Conservation (phyloP, 2,329 filamentous ascomycete genomes). For the Aspergillaceae sp. region DNA sequence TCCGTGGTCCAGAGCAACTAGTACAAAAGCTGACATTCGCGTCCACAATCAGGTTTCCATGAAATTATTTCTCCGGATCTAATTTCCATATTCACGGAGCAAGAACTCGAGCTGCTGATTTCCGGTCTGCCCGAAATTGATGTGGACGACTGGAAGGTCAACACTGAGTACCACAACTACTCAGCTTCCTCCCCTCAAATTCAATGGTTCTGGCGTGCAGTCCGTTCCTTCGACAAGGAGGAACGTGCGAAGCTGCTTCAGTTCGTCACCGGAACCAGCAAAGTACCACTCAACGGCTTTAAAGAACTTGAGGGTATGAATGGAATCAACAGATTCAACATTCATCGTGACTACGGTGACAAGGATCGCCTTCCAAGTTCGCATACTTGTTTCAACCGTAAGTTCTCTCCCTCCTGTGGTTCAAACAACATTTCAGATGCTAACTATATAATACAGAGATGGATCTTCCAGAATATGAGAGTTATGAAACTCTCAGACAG, state of each 20-base stretch:
- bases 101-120: slow-evolving; percentile 92
- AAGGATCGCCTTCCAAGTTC: slow-evolving; percentile 93
- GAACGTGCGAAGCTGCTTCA: slow-evolving; percentile 94
- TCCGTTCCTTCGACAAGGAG: slow-evolving; percentile 97
- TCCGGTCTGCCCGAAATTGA: slow-evolving; percentile 96
- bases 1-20: background rate
- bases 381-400: slow-evolving; percentile 99
- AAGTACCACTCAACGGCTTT: slow-evolving; percentile 96
- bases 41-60: slow-evolving; percentile 62
- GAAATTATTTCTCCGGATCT: slow-evolving; percentile 93
- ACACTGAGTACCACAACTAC: slow-evolving; percentile 98
- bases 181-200: slow-evolving; percentile 89
- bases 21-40: background rate
- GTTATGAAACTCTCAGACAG: slow-evolving; percentile 79
- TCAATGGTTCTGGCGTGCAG: slow-evolving; percentile 98
- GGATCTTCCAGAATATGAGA: slow-evolving; percentile 96
- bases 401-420: slow-evolving; percentile 39
- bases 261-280: slow-evolving; percentile 96
- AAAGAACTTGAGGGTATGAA: slow-evolving; percentile 99
- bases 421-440: slow-evolving; percentile 8
- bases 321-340: slow-evolving; percentile 94
- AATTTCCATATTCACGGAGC: slow-evolving; percentile 96
- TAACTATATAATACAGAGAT: slow-evolving; percentile 58
- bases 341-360: slow-evolving; percentile 93
- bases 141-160: slow-evolving; percentile 97